These are phyloP conservation scores for Russula brevipes DNA, from an alignment of 768 basidiomycete genomes.

Conservation along the genomic window DNA sequence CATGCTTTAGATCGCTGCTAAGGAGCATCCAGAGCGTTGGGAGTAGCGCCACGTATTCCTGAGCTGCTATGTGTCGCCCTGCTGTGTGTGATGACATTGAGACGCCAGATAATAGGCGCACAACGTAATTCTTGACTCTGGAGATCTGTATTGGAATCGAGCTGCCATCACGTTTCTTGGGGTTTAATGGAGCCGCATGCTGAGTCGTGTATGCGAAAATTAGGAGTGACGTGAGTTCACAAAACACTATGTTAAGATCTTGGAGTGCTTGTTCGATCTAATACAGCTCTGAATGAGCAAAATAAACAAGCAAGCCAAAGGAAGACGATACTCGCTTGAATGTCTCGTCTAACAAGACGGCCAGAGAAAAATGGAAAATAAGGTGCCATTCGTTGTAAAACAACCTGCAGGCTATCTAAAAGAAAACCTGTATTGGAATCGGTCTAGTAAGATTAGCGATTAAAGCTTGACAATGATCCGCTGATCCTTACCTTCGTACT, in stretches of 20 bases:
- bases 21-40: conserved; percentile 78
- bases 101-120: conserved; percentile 49
- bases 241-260: conserved; percentile 70
- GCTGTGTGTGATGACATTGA: conserved; percentile 16
- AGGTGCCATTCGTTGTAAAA: conserved; percentile 69
- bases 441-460: background rate
- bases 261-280: conserved; percentile 65
- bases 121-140: conserved; percentile 53
- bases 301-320: background rate
- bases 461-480: background rate
- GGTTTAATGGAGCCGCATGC: conserved; percentile 23
- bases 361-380: conserved; percentile 75
- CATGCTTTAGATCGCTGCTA: conserved; percentile 34
- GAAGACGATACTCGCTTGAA: conserved; percentile 43
- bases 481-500: conserved; percentile 36
- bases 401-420: conserved; percentile 46
- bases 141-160: conserved; percentile 28
- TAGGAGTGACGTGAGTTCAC: conserved; percentile 66
- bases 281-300: conserved; percentile 13
- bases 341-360: conserved; percentile 39
- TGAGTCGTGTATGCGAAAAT: conserved; percentile 36
- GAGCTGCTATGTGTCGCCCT: conserved; percentile 48
- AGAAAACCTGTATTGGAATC: conserved; percentile 30
- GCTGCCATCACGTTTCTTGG: conserved; percentile 13
- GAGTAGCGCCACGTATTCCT: conserved; percentile 59